A percentile compares a stretch with the other conserved stretches of the same genome.
Conservation (phyloP, 768 basidiomycete species). For the Cubamyces lactineus region DNA sequence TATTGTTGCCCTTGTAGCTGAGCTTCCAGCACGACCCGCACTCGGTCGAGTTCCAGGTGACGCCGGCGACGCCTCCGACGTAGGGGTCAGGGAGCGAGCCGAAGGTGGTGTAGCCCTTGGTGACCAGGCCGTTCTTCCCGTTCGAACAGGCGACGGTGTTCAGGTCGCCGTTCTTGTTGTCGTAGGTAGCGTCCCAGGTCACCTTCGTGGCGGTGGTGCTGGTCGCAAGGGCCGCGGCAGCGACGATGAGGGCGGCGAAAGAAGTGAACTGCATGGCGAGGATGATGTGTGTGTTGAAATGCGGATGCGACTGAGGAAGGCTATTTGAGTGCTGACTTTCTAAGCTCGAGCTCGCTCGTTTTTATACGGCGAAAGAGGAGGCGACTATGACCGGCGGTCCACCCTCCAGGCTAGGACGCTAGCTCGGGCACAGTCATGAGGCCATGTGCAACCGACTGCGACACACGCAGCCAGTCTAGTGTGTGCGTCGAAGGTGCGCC, state of each 20-base stretch:
- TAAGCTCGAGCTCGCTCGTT: not conserved
- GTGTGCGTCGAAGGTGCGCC: too few species aligned
- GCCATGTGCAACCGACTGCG: too few species aligned
- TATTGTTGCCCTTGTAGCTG: constrained; percentile 31
- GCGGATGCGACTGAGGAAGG: constrained; percentile 1
- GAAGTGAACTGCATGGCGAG: constrained; percentile 34
- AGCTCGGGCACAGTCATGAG: too few species aligned
- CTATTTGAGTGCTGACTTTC: not conserved
- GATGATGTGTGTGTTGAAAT: not conserved
- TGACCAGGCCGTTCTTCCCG: constrained; percentile 41
- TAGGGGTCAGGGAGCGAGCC: constrained; percentile 40
- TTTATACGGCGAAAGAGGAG: not conserved
- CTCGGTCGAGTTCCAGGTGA: constrained; percentile 33
- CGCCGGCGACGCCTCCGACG: constrained; percentile 40
- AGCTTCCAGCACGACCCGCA: constrained; percentile 43
- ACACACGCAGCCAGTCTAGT: too few species aligned
- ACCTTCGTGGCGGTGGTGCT: constrained; percentile 32
- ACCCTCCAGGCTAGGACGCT: too few species aligned
- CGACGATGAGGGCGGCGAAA: constrained; percentile 25
- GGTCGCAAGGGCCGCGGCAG: constrained; percentile 22
- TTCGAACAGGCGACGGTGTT: constrained; percentile 41
- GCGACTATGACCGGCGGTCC: too few species aligned
- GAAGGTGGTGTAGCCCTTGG: constrained; percentile 40
- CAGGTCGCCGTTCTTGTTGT: constrained; percentile 34
- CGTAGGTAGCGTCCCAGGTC: constrained; percentile 44